phyloP scores from a whole-genome alignment of 176 grass and related monocot genomes.

The Secale cereale region DNA sequence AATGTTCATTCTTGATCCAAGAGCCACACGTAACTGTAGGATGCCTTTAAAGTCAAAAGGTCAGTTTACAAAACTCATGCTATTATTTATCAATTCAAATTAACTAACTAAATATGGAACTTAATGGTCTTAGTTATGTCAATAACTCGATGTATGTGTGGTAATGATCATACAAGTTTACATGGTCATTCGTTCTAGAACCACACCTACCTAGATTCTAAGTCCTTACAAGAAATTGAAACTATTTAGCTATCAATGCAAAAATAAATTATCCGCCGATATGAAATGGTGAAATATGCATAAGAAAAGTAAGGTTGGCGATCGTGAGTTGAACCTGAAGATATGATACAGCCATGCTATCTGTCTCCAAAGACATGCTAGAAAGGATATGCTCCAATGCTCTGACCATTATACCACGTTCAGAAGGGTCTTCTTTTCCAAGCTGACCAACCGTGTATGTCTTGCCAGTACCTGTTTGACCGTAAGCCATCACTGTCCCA shows the following conservation, averaged over 20 bases:
- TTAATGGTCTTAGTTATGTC: background rate
- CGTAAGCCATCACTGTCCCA: slow-evolving; percentile 99
- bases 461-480: slow-evolving; percentile 98
- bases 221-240: background rate
- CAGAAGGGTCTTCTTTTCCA: slow-evolving; percentile 87
- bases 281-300: background rate
- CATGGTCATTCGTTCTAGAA: background rate
- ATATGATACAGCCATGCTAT: slow-evolving; percentile 72
- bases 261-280: background rate
- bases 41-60: background rate
- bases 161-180: background rate
- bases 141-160: background rate
- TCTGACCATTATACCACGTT: slow-evolving; percentile 94
- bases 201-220: background rate
- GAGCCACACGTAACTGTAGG: background rate
- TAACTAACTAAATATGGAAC: background rate
- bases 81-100: background rate
- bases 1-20: background rate
- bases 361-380: slow-evolving; percentile 45
- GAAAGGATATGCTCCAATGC: slow-evolving; percentile 85
- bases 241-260: background rate
- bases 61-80: background rate
- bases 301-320: background rate
- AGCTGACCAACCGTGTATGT: slow-evolving; percentile 89
- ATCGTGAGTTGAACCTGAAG: slow-evolving; percentile 58